These are phyloP conservation scores for Phaeophleospora eucalypticola DNA, from an alignment of 2,329 filamentous ascomycete genomes.

Conservation along the genomic window DNA sequence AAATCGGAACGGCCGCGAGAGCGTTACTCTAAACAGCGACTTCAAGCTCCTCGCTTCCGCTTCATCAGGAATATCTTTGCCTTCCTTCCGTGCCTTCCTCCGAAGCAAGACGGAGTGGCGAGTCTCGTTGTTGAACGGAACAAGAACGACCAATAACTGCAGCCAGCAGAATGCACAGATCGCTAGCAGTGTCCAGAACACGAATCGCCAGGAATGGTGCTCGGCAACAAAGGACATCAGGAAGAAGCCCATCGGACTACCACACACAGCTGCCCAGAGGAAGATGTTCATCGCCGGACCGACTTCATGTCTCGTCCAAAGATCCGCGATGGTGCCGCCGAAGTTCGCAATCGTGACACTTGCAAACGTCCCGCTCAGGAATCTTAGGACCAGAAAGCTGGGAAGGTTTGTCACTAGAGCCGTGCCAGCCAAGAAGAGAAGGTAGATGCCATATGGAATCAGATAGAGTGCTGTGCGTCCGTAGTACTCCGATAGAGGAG, in stretches of 20 bases:
- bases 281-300: slow-evolving; percentile 40
- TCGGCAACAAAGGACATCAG: slow-evolving; percentile 46
- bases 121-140: slow-evolving; percentile 39
- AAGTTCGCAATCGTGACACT: slow-evolving; percentile 49
- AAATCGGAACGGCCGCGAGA: slow-evolving; percentile 47
- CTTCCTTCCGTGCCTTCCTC: slow-evolving; percentile 21
- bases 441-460: slow-evolving; percentile 40
- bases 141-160: slow-evolving; percentile 38
- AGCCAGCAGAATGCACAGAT: slow-evolving; percentile 44
- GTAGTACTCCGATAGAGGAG: slow-evolving; percentile 45
- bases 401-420: slow-evolving; percentile 39
- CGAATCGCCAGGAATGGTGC: slow-evolving; percentile 40
- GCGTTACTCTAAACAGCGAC: slow-evolving; percentile 40
- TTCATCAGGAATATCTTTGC: slow-evolving; percentile 36
- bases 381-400: slow-evolving; percentile 41
- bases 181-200: slow-evolving; percentile 46
- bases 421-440: slow-evolving; percentile 42
- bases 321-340: slow-evolving; percentile 49
- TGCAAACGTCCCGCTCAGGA: slow-evolving; percentile 45
- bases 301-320: slow-evolving; percentile 46
- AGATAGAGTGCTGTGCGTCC: slow-evolving; percentile 43
- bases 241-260: slow-evolving; percentile 45
- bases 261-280: slow-evolving; percentile 46
- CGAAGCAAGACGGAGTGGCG: slow-evolving; percentile 44
- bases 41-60: slow-evolving; percentile 37